These are phyloP conservation scores for Moniliophthora roreri DNA, from an alignment of 1,284 basidiomycete genomes.

Conservation along the genomic window DNA sequence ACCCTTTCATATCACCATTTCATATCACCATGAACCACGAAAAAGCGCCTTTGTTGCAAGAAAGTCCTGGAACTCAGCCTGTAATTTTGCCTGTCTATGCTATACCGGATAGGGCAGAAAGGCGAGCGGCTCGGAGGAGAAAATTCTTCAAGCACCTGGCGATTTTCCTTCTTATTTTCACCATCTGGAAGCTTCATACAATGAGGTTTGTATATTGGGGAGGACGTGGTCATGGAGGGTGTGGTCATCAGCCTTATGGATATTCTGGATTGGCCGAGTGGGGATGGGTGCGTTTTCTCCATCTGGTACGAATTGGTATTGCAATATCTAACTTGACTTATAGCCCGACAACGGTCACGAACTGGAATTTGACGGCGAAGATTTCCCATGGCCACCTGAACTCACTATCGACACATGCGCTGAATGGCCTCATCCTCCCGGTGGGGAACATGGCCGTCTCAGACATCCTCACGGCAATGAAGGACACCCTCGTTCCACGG, in stretches of 20 bases:
- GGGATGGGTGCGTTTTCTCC: background rate
- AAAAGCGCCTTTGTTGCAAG: too few species aligned
- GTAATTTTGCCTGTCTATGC: too few species aligned
- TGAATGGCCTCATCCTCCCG: constrained; percentile 8
- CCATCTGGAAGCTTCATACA: background rate
- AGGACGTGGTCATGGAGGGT: too few species aligned
- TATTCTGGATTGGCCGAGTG: background rate
- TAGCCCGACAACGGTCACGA: background rate
- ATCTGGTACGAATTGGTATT: background rate
- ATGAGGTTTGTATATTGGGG: too few species aligned
- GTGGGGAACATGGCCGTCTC: background rate
- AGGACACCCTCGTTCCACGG: background rate
- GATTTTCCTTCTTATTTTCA: background rate
- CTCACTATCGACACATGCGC: constrained; percentile 9
- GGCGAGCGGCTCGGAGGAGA: background rate
- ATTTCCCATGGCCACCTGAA: constrained; percentile 5
- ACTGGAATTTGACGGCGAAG: background rate
- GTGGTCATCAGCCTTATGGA: background rate
- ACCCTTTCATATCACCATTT: too few species aligned
- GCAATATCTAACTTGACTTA: too few species aligned
- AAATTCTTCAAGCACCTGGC: background rate
- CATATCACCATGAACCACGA: too few species aligned
- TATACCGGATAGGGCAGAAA: too few species aligned
- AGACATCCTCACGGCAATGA: background rate
- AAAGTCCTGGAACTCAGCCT: too few species aligned